Base-by-base conservation (phyloP, 371 early-diverging fungal species). In the Syncephalastrum monosporum region DNA sequence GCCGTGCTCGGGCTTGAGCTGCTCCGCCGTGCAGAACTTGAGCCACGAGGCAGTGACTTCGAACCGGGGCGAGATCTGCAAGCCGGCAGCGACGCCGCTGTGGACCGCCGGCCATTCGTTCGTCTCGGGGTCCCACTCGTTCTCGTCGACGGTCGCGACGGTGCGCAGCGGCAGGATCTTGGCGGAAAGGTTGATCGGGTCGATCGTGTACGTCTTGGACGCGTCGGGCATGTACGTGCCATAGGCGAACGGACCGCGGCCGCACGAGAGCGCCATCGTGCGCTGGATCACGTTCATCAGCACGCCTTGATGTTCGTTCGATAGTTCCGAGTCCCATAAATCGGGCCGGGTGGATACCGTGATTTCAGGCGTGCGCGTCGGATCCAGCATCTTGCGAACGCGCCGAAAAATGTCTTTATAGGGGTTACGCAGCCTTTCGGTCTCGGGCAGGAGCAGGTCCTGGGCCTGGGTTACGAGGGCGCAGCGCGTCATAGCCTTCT, bases 91-190 rank as follows among this genome's bases (percentile, higher is more conserved):
- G 0, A 91, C 93, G 0, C 95, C 96, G 50, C 87, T 84, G 67
- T 96, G 94, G 59, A 96, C 95, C 6, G 82, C 70, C 0, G 95
- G 89, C 96, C 95, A 96, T 29, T 82, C 76, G 3, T 78, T 42
- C 4, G 74, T 62, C 3, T 88, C 84, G 4, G 74, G 61, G 2
- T 70, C 69, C 16, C 74, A 61, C 0, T 66, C 21, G 1, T 66
- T 42, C n/a, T 79, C 71, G 12, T 86, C 89, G 0, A 85, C 60
- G 16, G 71, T 67, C 3, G 85, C 75, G 15, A 77, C 61, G 1
- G 83, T 77, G 41, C 81, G 82, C 10, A 81, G 47, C 0, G 92
- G 89, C 3, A 86, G 62, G 4, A 94, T 65, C 19, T 83, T 85
- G 10, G 83, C 91, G 5, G 82, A 63, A 0, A 88, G 71, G 0